A percentile compares a stretch with the other conserved stretches of the same genome.
Conservation (phyloP, 2,329 filamentous ascomycete species). For the Apiospora saccharicola region DNA sequence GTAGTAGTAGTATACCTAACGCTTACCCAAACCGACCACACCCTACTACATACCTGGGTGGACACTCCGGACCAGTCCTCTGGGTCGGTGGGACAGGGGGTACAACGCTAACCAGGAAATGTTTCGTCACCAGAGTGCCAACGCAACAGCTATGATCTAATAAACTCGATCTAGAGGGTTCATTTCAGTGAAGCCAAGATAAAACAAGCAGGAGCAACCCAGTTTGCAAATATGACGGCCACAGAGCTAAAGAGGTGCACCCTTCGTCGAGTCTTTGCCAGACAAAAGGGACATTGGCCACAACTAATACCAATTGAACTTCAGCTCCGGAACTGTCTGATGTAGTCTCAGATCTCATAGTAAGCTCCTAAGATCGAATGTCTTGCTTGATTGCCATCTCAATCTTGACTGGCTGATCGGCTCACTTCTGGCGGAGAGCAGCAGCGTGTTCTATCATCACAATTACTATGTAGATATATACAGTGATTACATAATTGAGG, state of each 20-base stretch:
- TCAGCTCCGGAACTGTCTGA: not conserved
- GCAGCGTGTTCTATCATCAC: not conserved
- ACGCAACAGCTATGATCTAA: conserved; percentile 31
- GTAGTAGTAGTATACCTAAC: too few species aligned
- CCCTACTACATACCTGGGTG: not conserved
- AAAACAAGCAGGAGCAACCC: not conserved
- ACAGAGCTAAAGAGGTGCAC: not conserved
- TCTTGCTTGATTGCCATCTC: not conserved
- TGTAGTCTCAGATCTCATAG: conserved; percentile 3
- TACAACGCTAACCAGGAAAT: conserved; percentile 27
- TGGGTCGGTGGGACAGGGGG: conserved; percentile 21
- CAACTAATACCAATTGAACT: not conserved
- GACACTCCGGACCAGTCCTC: conserved; percentile 11
- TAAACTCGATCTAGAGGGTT: not conserved
- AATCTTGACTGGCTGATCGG: not conserved
- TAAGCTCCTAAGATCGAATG: not conserved
- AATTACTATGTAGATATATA: not conserved
- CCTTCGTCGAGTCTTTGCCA: not conserved
- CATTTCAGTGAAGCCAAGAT: conserved; percentile 6
- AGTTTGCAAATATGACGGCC: not conserved
- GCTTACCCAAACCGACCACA: not conserved
- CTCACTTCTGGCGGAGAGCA: not conserved
- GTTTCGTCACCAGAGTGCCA: conserved; percentile 37
- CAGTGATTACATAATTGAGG: not conserved
- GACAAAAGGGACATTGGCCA: not conserved